Percentiles rank a stretch among this genome's conserved stretches.
Evolutionary conservation across 805 yeast genomes (phyloP).

Genomic region (Candida andamanensis): DNA sequence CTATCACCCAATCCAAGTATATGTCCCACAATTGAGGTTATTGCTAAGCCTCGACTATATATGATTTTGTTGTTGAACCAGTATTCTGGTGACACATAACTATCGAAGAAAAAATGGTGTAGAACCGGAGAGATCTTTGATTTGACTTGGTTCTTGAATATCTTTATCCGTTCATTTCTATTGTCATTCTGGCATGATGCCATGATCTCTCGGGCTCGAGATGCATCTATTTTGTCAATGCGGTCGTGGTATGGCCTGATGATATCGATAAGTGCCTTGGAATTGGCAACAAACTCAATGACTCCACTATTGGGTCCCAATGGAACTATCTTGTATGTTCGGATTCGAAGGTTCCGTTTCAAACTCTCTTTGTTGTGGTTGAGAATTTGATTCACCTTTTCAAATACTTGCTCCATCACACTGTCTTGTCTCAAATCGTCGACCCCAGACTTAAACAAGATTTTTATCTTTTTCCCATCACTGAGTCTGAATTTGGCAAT

Average conservation of each 20-base stretch:
- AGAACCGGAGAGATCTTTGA: slow-evolving; percentile 59
- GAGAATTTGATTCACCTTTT: slow-evolving; percentile 70
- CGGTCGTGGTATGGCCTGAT: slow-evolving; percentile 57
- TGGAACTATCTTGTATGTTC: slow-evolving; percentile 89
- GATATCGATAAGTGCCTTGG: slow-evolving; percentile 66
- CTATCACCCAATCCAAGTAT: slow-evolving; percentile 92
- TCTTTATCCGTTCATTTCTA: slow-evolving; percentile 36
- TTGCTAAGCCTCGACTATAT: slow-evolving; percentile 77
- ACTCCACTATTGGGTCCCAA: slow-evolving; percentile 83
- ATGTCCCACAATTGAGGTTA: slow-evolving; percentile 81
- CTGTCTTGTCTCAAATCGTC: slow-evolving; percentile 96
- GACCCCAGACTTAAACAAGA: slow-evolving; percentile 75
- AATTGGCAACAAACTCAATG: slow-evolving; percentile 81
- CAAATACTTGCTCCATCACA: slow-evolving; percentile 95
- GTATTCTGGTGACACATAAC: slow-evolving; percentile 57
- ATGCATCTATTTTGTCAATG: slow-evolving; percentile 4
- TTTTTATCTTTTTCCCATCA: slow-evolving; percentile 54
- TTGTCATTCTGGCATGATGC: slow-evolving; percentile 47
- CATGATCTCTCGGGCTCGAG: slow-evolving; percentile 65
- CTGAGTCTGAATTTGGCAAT: slow-evolving; percentile 52
- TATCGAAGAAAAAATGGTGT: slow-evolving; percentile 62
- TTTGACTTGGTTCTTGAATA: slow-evolving; percentile 42
- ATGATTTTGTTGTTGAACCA: slow-evolving; percentile 68
- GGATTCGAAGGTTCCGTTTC: slow-evolving; percentile 52
- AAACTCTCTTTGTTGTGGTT: slow-evolving; percentile 50